Base-by-base conservation (phyloP, 371 early-diverging fungal genomes). In the Mortierella sp. region DNA sequence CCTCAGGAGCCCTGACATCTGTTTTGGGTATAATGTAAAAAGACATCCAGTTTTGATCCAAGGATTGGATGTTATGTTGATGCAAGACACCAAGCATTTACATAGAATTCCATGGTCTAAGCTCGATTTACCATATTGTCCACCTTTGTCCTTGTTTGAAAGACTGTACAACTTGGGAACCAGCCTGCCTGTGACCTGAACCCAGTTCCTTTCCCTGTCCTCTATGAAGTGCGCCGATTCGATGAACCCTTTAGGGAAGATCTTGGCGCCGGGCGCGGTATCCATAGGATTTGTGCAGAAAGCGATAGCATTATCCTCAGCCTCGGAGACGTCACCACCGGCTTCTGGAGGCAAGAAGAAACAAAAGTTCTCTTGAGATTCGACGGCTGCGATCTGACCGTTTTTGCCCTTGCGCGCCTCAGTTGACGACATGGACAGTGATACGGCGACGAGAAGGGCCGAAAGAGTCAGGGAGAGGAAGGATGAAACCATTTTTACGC, bases 341-440 rank as follows among this genome's bases (percentile, higher is more conserved):
- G 64, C 59, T 12, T 72, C 78, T 30, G 84, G 86, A 23, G 89
- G 89, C 44, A 89, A 58, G 56, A 87, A 86, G 5, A 83, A 56
- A 61, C 89, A 89, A 48, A 84, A 87, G 50, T 83, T 73, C 44
- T 62, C 24, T 0, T 48, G 64, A 53, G 71, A 81, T 12, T 78
- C 68, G 21, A 86, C 70, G 49, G 82, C 73, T 6, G 73, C 80
- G 26, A 47, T 57, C 48, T 67, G 55, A n/a, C 60, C 62, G 17
- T 26, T 54, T n/a, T n/a, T n/a, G n/a, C n/a, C n/a, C n/a, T n/a
- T n/a, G n/a, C n/a, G n/a, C n/a, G n/a, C n/a, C n/a, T n/a, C n/a
- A n/a, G n/a, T n/a, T n/a, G n/a, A n/a, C n/a, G n/a, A n/a, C n/a
- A n/a, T n/a, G n/a, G n/a, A n/a, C n/a, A n/a, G n/a, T n/a, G n/a